phyloP scores from a whole-genome alignment of 2,329 filamentous ascomycete species.

The Alternaria sp. region DNA sequence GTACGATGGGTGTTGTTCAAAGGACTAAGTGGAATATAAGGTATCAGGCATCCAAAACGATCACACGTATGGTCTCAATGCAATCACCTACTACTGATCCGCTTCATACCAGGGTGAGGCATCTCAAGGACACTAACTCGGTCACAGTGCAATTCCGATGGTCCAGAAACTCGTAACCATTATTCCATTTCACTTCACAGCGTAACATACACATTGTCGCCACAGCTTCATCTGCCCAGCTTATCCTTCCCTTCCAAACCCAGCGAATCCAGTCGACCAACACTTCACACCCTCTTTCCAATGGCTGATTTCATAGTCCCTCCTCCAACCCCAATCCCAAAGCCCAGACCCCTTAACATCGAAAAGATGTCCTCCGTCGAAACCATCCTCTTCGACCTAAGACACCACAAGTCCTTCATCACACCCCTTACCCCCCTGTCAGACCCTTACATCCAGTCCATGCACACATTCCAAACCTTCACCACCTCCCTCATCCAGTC shows the following conservation, averaged over 20 bases:
- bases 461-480: constrained; percentile 8
- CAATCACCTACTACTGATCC: not conserved
- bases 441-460: constrained; percentile 2
- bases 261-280: not conserved
- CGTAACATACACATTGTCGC: not conserved
- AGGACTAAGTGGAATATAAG: not conserved
- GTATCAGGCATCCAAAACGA: not conserved
- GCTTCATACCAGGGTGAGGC: not conserved
- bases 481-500: not conserved
- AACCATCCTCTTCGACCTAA: not conserved
- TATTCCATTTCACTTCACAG: not conserved
- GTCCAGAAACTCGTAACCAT: not conserved
- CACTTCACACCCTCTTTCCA: not conserved
- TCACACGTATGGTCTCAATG: not conserved
- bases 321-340: not conserved
- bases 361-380: not conserved
- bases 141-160: not conserved
- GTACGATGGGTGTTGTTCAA: not conserved
- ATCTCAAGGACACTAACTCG: not conserved
- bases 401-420: not conserved
- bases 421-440: not conserved
- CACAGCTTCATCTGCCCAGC: not conserved
- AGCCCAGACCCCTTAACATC: not conserved
- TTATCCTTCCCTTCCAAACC: no score
- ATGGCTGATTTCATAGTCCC: not conserved